phyloP scores from a whole-genome alignment of 495 filamentous ascomycete species.

The Polyplosphaeria fusca region DNA sequence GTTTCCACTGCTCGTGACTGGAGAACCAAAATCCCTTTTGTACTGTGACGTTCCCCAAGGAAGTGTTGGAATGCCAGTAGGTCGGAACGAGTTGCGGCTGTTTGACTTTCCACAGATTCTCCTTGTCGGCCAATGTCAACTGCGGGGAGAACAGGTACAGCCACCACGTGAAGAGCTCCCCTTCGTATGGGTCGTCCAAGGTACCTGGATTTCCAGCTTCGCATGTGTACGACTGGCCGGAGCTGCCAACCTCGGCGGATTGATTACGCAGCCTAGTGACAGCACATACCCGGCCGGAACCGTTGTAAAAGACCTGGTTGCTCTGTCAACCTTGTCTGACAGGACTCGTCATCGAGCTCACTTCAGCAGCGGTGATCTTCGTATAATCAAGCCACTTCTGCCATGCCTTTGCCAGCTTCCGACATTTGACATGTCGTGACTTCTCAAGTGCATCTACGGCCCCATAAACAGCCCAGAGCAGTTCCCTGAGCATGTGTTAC shows the following conservation, averaged over 20 bases:
- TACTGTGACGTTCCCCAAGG: constrained; percentile 41
- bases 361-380: constrained; percentile 34
- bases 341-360: neutral
- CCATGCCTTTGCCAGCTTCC: constrained; percentile 36
- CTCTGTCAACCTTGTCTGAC: neutral
- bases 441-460: neutral
- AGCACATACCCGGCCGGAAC: constrained; percentile 37
- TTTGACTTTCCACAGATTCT: constrained; percentile 37
- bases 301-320: constrained; percentile 36
- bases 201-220: neutral
- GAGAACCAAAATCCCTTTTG: constrained; percentile 40
- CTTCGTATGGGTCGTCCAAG: constrained; percentile 32
- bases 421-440: constrained; percentile 6
- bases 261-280: constrained; percentile 19
- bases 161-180: constrained; percentile 43
- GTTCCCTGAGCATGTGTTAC: neutral
- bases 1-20: constrained; percentile 42
- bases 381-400: constrained; percentile 44
- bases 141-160: constrained; percentile 29
- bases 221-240: neutral
- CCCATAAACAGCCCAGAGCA: neutral
- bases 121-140: constrained; percentile 32
- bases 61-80: constrained; percentile 25
- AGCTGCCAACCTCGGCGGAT: neutral
- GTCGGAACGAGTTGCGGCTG: constrained; percentile 39